phyloP scores from a whole-genome alignment of 2,329 filamentous ascomycete species.

The Harringtonia lauricola region DNA sequence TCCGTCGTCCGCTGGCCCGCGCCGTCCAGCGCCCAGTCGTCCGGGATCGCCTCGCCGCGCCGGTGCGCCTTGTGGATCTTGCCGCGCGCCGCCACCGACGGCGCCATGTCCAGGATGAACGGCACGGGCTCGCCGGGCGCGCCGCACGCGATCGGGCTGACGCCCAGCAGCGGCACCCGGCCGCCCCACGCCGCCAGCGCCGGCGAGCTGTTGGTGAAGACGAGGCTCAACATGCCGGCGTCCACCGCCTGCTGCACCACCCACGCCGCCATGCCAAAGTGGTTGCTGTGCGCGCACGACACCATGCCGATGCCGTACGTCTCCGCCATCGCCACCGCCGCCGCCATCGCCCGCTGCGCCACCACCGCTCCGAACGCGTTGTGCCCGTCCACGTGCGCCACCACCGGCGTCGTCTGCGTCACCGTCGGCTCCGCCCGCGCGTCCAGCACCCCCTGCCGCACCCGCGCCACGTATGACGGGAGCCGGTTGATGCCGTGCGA shows the following conservation, averaged over 20 bases:
- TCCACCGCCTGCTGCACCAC: slow-evolving; percentile 15
- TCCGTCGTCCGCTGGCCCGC: slow-evolving; percentile 14
- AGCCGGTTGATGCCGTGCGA: slow-evolving; percentile 17
- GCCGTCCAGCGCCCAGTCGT: slow-evolving; percentile 14
- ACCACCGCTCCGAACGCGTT: slow-evolving; percentile 20
- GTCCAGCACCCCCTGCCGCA: slow-evolving; percentile 13
- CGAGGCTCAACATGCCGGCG: slow-evolving; percentile 14
- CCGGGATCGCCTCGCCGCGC: slow-evolving; percentile 15
- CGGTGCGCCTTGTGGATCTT: slow-evolving; percentile 16
- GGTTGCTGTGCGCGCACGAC: slow-evolving; percentile 14
- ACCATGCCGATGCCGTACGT: slow-evolving; percentile 16
- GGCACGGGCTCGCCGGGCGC: slow-evolving; percentile 40
- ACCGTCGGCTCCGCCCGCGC: slow-evolving; percentile 11
- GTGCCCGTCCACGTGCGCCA: slow-evolving; percentile 16
- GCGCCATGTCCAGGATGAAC: slow-evolving; percentile 16
- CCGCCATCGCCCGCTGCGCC: slow-evolving; percentile 13
- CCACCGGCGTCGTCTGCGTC: slow-evolving; percentile 15
- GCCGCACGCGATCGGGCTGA: slow-evolving; percentile 33
- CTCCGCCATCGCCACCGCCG: slow-evolving; percentile 12
- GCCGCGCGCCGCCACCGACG: slow-evolving; percentile 14
- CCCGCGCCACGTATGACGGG: slow-evolving; percentile 14
- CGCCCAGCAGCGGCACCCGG: slow-evolving; percentile 19
- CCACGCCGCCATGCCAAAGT: slow-evolving; percentile 18
- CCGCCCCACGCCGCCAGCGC: slow-evolving; percentile 23
- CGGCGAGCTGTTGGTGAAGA: slow-evolving; percentile 22